Evolutionary conservation across 1,139 yeast species (phyloP).

Genomic region (Sugiyamaella grinbergsii): DNA sequence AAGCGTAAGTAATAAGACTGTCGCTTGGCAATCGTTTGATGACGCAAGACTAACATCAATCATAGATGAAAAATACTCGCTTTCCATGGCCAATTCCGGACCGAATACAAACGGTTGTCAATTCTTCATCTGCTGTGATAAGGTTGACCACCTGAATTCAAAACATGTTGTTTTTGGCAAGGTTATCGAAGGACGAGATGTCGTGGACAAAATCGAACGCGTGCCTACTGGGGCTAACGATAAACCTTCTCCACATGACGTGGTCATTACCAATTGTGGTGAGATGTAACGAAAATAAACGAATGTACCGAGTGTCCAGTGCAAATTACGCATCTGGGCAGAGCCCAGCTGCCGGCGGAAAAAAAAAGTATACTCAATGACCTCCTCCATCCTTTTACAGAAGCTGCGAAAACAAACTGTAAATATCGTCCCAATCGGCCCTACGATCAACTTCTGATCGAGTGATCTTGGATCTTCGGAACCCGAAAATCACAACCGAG

Average conservation of each 20-base stretch:
- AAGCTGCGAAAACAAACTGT: neutral
- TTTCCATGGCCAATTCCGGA: constrained; percentile 52
- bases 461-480: constrained; percentile 5
- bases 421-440: constrained; percentile 4
- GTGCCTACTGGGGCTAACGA: constrained; percentile 65
- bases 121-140: constrained; percentile 43
- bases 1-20: constrained; percentile 64
- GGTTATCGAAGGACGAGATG: constrained; percentile 56
- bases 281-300: constrained; percentile 40
- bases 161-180: constrained; percentile 48
- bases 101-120: constrained; percentile 49
- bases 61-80: constrained; percentile 45
- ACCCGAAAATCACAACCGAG: constrained; percentile 21
- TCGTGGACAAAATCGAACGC: constrained; percentile 70
- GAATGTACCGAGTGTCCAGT: neutral
- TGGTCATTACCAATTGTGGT: constrained; percentile 42
- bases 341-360: constrained; percentile 1
- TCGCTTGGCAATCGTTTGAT: neutral
- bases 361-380: no score
- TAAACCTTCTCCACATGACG: constrained; percentile 51
- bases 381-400: neutral
- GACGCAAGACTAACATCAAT: neutral
- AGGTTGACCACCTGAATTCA: constrained; percentile 41
- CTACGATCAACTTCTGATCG: constrained; percentile 9
- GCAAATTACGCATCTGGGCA: neutral